These are phyloP conservation scores for Wallacemonas sp. DNA, from an alignment of 208 protist species.

Conservation along the genomic window DNA sequence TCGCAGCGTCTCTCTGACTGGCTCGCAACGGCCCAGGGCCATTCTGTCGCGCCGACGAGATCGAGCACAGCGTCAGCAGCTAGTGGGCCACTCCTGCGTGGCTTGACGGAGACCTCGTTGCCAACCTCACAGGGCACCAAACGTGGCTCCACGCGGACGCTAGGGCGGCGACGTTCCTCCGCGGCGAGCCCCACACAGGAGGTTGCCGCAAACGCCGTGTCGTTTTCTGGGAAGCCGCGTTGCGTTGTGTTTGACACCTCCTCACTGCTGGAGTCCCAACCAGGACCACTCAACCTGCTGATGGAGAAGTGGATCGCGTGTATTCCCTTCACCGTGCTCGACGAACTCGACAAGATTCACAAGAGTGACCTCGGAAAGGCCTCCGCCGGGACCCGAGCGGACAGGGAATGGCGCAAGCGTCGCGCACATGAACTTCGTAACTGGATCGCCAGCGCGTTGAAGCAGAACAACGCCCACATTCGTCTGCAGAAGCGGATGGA, in stretches of 20 bases:
- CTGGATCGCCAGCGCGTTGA: slow-evolving; percentile 48
- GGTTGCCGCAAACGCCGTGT: neutral
- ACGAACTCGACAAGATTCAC: slow-evolving; percentile 75
- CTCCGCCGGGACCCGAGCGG: slow-evolving; percentile 1
- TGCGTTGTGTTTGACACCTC: slow-evolving; percentile 82
- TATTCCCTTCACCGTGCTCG: slow-evolving; percentile 71
- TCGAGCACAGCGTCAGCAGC: too few relatives aligned
- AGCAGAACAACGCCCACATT: slow-evolving; percentile 19
- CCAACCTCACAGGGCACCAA: too few relatives aligned
- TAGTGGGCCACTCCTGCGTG: too few relatives aligned
- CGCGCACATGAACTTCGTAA: slow-evolving; percentile 48
- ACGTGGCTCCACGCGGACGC: too few relatives aligned
- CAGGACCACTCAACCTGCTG: slow-evolving; percentile 44
- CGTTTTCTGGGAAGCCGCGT: neutral
- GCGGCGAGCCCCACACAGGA: too few relatives aligned
- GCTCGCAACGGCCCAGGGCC: too few relatives aligned
- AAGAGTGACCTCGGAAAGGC: slow-evolving; percentile 27
- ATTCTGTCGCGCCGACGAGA: too few relatives aligned
- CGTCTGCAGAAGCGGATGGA: slow-evolving; percentile 68
- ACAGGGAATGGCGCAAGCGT: slow-evolving; percentile 28
- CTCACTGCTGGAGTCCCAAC: slow-evolving; percentile 52
- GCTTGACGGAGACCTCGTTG: too few relatives aligned
- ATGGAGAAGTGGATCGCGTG: slow-evolving; percentile 55
- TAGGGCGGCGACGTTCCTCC: too few relatives aligned
- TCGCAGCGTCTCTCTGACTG: too few relatives aligned